These are phyloP conservation scores for Corchorus olitorius DNA, from an alignment of 345 rosid genomes.

Conservation along the genomic window DNA sequence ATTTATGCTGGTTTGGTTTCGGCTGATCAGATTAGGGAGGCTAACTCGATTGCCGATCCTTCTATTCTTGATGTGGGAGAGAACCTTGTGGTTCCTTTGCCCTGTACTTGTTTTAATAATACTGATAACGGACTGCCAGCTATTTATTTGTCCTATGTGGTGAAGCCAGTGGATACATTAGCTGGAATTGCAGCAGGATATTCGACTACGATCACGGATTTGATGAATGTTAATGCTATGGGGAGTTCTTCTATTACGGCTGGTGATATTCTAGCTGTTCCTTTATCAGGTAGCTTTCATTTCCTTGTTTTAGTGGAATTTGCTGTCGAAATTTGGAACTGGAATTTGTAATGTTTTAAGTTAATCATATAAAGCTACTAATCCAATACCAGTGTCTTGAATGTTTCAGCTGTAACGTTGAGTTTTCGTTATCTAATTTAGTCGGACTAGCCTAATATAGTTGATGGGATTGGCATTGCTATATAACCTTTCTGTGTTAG, in stretches of 20 bases:
- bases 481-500: neutral
- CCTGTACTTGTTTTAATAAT: constrained; percentile 92
- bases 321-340: neutral
- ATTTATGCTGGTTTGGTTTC: constrained; percentile 85
- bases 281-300: constrained; percentile 61
- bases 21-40: constrained; percentile 84
- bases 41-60: constrained; percentile 68
- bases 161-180: constrained; percentile 63
- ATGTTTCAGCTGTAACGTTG: neutral
- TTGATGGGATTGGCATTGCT: neutral
- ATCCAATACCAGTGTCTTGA: neutral
- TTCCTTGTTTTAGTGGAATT: neutral
- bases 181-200: constrained; percentile 70
- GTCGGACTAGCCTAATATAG: neutral
- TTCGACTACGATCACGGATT: constrained; percentile 76
- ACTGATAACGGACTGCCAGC: constrained; percentile 85
- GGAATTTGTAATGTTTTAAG: neutral
- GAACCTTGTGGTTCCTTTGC: constrained; percentile 76
- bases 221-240: constrained; percentile 94
- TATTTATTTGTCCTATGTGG: constrained; percentile 81
- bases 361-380: constrained; percentile 6
- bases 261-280: constrained; percentile 86
- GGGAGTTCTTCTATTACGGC: constrained; percentile 67
- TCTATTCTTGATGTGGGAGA: constrained; percentile 74
- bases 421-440: neutral